Percentiles rank a stretch among this genome's conserved stretches.
phyloP scores from a whole-genome alignment of 202 grass and related monocot species.

The Panicum hallii region DNA sequence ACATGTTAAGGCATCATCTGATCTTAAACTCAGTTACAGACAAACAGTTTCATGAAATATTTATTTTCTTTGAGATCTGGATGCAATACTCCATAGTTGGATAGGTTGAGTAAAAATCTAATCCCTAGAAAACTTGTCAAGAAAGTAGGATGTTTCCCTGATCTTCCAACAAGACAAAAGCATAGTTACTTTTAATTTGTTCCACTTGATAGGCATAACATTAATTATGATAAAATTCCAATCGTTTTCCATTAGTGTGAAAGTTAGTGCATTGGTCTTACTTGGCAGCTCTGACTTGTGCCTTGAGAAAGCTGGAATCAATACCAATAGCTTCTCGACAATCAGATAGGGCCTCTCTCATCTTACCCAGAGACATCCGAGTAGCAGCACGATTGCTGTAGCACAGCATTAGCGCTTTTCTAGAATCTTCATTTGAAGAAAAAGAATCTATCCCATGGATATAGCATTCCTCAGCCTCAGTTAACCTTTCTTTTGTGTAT shows the following conservation, averaged over 20 bases:
- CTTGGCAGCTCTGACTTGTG: slow-evolving; percentile 83
- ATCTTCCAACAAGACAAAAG: slow-evolving; percentile 35
- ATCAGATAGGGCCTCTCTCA: slow-evolving; percentile 83
- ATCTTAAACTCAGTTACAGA: neutral
- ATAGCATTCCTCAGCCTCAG: slow-evolving; percentile 81
- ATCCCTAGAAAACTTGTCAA: slow-evolving; percentile 14
- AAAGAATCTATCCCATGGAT: slow-evolving; percentile 77
- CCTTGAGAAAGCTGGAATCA: slow-evolving; percentile 78
- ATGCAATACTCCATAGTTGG: neutral
- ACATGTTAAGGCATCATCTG: neutral
- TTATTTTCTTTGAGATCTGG: slow-evolving; percentile 23
- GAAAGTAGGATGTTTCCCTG: slow-evolving; percentile 16
- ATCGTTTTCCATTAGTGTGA: slow-evolving; percentile 6
- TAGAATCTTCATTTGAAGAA: slow-evolving; percentile 52
- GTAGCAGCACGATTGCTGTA: slow-evolving; percentile 93
- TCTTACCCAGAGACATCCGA: slow-evolving; percentile 85
- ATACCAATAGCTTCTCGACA: slow-evolving; percentile 71
- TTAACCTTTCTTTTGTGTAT: slow-evolving; percentile 66
- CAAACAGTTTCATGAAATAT: slow-evolving; percentile 3
- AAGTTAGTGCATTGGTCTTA: slow-evolving; percentile 50
- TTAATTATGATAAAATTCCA: slow-evolving; percentile 27
- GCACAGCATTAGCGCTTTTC: slow-evolving; percentile 72
- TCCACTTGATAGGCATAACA: neutral
- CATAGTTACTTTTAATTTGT: slow-evolving; percentile 3
- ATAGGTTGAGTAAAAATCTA: slow-evolving; percentile 4